phyloP scores from a whole-genome alignment of 352 stramenopile genomes.

The Pythium sp. region DNA sequence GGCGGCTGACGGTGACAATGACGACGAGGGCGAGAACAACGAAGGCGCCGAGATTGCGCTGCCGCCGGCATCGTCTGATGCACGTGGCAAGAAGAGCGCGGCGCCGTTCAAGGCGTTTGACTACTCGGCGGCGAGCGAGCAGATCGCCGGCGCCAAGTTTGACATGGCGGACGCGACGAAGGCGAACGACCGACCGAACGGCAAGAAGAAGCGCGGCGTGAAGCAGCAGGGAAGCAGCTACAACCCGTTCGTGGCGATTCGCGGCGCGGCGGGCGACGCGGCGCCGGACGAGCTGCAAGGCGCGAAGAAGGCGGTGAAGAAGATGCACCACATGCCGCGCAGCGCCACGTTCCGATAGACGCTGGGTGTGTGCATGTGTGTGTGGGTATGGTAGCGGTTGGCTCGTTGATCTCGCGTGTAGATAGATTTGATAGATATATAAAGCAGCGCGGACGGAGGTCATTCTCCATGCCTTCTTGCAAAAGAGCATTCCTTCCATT shows the following conservation, averaged over 20 bases:
- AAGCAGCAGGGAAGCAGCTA: constrained; percentile 47
- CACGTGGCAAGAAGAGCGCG: constrained; percentile 10
- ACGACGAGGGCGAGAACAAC: constrained; percentile 11
- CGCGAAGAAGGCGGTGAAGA: constrained; percentile 60
- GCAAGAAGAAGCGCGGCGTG: constrained; percentile 33
- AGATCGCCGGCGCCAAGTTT: constrained; percentile 45
- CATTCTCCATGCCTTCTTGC: neutral
- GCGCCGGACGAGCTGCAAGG: constrained; percentile 23
- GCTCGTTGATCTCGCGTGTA: neutral
- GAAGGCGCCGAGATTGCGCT: constrained; percentile 2
- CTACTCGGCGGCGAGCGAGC: constrained; percentile 45
- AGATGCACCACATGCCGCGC: constrained; percentile 80
- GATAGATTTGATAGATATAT: constrained; percentile 8
- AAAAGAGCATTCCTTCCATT: neutral
- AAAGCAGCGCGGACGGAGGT: neutral
- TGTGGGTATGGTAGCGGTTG: constrained; percentile 15
- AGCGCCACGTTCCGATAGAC: constrained; percentile 82
- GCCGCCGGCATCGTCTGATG: neutral
- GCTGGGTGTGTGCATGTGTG: constrained; percentile 2
- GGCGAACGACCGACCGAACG: constrained; percentile 23
- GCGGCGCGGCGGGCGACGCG: constrained; percentile 28
- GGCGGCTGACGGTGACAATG: neutral
- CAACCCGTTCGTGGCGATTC: constrained; percentile 75
- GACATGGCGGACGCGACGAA: constrained; percentile 35
- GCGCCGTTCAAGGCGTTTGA: constrained; percentile 44